Base-by-base conservation (phyloP, 768 basidiomycete species). In the Albatrellus ellisii region DNA sequence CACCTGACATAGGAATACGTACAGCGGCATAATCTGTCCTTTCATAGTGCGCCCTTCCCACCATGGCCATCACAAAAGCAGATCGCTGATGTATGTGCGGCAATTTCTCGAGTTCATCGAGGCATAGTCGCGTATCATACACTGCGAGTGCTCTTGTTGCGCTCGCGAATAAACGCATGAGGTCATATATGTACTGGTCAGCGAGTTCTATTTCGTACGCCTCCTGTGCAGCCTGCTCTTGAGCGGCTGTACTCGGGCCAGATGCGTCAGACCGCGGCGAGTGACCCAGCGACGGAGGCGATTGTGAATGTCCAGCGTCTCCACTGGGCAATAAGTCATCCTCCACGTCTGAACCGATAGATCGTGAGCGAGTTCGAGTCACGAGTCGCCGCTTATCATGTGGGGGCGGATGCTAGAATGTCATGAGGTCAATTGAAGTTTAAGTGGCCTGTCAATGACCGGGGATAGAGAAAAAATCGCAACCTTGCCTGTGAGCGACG, bases 21-120 rank as follows among this genome's bases (percentile, higher is more conserved):
- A 97, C 92, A 62, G 79, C 74, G 47, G 75, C 67, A 64, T 95
- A 98, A 55, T 97, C 82, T 46, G 82, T 73, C 59, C 75, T 71
- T 60, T 98, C 95, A 60, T 89, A 95, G 56, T 88, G 80, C 39
- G 86, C 86, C 58, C 78, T 76, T 10, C 85, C 95, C 11, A 84
- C 71, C 70, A 92, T 75, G 14, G 79, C 75, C 53, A 91, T 66
- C 33, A 86, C 82, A 68, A 75, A 82, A 40, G 82, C 70, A 28
- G 81, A 81, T 43, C 74, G 66, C 56, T 84, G 79, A 44, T 94
- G 79, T 39, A 68, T 68, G 44, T 67, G 61, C 22, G 90, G 86
- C 48, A 99, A 63, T 52, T 69, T 66, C 56, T 85, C 82, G 35
- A 98, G 64, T 56, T 83, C 80, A 32, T 73, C 71, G 29, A 95